phyloP scores from a whole-genome alignment of 2,329 filamentous ascomycete genomes.

The Curvularia hawaiiensis region DNA sequence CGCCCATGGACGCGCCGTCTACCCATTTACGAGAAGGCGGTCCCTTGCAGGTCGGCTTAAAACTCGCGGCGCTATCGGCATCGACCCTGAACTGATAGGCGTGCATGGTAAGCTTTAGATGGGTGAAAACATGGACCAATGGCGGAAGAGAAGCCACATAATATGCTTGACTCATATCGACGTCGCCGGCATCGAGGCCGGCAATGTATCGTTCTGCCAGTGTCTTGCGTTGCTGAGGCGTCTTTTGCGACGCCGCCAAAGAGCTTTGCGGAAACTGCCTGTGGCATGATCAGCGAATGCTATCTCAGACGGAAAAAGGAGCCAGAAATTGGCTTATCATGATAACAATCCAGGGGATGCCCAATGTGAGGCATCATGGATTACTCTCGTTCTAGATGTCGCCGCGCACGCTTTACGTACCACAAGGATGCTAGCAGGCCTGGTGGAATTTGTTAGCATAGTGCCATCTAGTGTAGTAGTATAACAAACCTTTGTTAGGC shows the following conservation, averaged over 20 bases:
- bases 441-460: constrained; percentile 8
- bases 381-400: not conserved
- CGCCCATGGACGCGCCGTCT: constrained; percentile 33
- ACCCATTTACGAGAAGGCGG: constrained; percentile 41
- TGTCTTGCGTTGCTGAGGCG: constrained; percentile 29
- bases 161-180: constrained; percentile 24
- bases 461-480: not conserved
- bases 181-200: constrained; percentile 18
- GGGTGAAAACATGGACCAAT: constrained; percentile 44
- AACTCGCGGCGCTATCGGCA: constrained; percentile 18
- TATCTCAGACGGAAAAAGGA: constrained; percentile 3
- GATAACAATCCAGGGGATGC: constrained; percentile 3
- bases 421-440: constrained; percentile 38
- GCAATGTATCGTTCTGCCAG: constrained; percentile 30
- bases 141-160: constrained; percentile 31
- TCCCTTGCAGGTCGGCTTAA: constrained; percentile 18
- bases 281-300: constrained; percentile 19
- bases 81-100: constrained; percentile 31
- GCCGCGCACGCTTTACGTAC: constrained; percentile 20
- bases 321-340: constrained; percentile 7
- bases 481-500: constrained; percentile 39
- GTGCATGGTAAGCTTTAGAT: constrained; percentile 45
- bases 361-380: not conserved
- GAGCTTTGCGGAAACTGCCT: constrained; percentile 43
- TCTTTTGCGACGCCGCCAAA: constrained; percentile 22